Evolutionary conservation across 345 rosid genomes (phyloP), one percentile per base, ranked within the genome.

Genomic region (Eucalyptus paniculata): DNA sequence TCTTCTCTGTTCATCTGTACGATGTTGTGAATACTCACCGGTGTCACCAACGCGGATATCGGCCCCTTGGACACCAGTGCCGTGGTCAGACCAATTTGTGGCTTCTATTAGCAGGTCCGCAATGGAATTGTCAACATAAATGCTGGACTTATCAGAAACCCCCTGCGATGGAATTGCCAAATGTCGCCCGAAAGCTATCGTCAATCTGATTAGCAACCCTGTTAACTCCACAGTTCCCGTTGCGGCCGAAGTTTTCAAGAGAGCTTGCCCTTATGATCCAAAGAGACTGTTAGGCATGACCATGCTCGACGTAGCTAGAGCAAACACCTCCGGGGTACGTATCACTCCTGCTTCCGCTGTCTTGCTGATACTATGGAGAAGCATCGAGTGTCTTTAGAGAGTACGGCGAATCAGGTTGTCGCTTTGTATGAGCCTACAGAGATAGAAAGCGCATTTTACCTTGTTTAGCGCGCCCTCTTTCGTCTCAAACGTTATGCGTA

Each of bases 231-330:
- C 98, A 0, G 97, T 97, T 89, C 99, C 99, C 13, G 94, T 96
- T 12, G 98, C 99, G 3, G 99, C 97, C 1, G 97, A 98, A 91
- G 96, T 96, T 92, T 96, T 98, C 89, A 98, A 96, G 94, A 96
- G 94, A 93, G 97, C 97, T 89, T 98, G 98, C 12, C 94, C 94
- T 50, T 96, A 93, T 93, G 96, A 97, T 92, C 99, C 99, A 34
- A 34, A 3, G 89, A 93, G 94, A 87, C 95, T 96, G 92, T 89
- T 98, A 91, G 99, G 98, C 62, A 1, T 11, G 86, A 97, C 99
- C 24, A 96, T 95, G 99, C 99, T 98, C 90, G 98, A 98, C 90
- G 98, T 94, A 93, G 99, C 95, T 32, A 91, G 96, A 94, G 99
- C 98, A 34, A 98, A 95, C 86, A 96, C 99, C 34, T 97, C 96